Percentiles rank a stretch among this genome's conserved stretches.
phyloP scores from a whole-genome alignment of 345 rosid species.

The Salix koriyanagi region DNA sequence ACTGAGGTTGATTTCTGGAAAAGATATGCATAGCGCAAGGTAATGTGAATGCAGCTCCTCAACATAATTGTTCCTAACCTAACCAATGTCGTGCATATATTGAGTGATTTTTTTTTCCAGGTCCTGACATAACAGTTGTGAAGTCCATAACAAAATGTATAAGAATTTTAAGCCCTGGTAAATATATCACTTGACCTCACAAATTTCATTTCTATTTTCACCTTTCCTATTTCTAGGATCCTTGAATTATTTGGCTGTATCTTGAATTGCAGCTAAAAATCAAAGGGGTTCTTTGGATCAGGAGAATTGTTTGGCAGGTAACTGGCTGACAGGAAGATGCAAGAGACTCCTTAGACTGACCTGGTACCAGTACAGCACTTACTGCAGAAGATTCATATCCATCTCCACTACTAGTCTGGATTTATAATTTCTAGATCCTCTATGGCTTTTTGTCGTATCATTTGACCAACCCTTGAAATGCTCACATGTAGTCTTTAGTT shows the following conservation, averaged over 20 bases:
- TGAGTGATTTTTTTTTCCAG: slow-evolving; percentile 32
- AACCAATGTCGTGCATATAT: not conserved
- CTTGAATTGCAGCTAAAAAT: slow-evolving; percentile 43
- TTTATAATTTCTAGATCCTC: not conserved
- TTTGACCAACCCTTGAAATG: not conserved
- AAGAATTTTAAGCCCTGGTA: slow-evolving; percentile 69
- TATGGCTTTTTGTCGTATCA: not conserved
- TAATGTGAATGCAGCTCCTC: slow-evolving; percentile 12
- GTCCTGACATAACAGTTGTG: slow-evolving; percentile 48
- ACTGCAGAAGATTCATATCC: slow-evolving; percentile 12
- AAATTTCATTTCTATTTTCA: not conserved
- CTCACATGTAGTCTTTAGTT: not conserved
- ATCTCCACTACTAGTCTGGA: not conserved
- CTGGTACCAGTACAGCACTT: slow-evolving; percentile 20
- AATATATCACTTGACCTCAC: not conserved
- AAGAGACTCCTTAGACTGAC: slow-evolving; percentile 23
- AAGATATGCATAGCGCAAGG: slow-evolving; percentile 38
- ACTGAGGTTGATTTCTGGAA: slow-evolving; percentile 37
- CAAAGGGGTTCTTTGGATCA: slow-evolving; percentile 21
- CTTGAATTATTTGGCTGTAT: not conserved
- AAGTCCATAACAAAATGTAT: slow-evolving; percentile 61
- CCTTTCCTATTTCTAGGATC: not conserved
- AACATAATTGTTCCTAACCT: not conserved
- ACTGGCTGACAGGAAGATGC: slow-evolving; percentile 18
- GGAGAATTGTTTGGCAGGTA: slow-evolving; percentile 24